phyloP scores from a whole-genome alignment of 2,329 filamentous ascomycete genomes.

The Colletotrichum somersetense region DNA sequence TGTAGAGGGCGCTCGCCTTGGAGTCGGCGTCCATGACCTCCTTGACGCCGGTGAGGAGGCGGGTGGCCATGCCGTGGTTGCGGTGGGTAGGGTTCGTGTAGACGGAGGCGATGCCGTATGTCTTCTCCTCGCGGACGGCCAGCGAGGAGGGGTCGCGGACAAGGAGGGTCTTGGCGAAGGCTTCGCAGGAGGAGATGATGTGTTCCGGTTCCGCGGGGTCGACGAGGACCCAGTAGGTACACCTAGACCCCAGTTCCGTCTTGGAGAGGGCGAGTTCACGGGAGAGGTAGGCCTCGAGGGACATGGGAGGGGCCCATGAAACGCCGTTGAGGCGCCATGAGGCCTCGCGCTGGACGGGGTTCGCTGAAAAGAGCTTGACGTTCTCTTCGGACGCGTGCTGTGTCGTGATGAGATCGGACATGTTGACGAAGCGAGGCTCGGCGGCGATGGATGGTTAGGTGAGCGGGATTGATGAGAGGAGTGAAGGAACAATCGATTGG shows the following conservation, averaged over 20 bases:
- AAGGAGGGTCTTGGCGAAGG: slow-evolving; percentile 45
- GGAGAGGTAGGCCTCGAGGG: slow-evolving; percentile 47
- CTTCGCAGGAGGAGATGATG: slow-evolving; percentile 52
- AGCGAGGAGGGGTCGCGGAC: slow-evolving; percentile 43
- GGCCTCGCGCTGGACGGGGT: slow-evolving; percentile 47
- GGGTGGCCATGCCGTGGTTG: slow-evolving; percentile 52
- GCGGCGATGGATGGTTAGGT: neutral
- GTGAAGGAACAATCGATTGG: neutral
- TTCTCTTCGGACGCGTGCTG: slow-evolving; percentile 32
- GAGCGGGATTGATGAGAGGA: neutral
- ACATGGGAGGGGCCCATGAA: slow-evolving; percentile 49
- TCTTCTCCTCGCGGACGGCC: slow-evolving; percentile 46
- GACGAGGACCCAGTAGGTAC: slow-evolving; percentile 51
- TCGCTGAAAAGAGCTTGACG: slow-evolving; percentile 48
- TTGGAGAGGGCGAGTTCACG: slow-evolving; percentile 47
- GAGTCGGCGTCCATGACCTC: slow-evolving; percentile 51
- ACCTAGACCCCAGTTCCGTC: slow-evolving; percentile 46
- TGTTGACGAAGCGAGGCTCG: slow-evolving; percentile 2
- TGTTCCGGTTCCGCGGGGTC: slow-evolving; percentile 46
- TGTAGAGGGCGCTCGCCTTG: slow-evolving; percentile 53
- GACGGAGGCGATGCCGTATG: slow-evolving; percentile 52
- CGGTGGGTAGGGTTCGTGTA: slow-evolving; percentile 53
- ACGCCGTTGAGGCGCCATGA: slow-evolving; percentile 50
- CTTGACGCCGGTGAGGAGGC: slow-evolving; percentile 51
- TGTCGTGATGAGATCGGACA: slow-evolving; percentile 27